These are phyloP conservation scores for Ophiostoma perfectum DNA, from an alignment of 2,329 filamentous ascomycete genomes.

Conservation along the genomic window DNA sequence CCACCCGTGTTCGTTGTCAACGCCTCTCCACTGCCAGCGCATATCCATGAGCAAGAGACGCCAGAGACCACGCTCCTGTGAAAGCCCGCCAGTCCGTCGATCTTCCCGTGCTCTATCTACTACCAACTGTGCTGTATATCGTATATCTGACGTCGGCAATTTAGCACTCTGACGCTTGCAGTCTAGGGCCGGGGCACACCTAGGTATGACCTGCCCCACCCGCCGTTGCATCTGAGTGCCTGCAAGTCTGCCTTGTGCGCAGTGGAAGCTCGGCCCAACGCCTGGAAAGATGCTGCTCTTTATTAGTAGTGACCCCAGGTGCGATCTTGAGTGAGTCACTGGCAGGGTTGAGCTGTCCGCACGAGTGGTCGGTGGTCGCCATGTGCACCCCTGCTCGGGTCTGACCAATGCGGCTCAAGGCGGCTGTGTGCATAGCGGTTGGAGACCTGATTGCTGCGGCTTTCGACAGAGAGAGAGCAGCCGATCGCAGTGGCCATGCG, in stretches of 20 bases:
- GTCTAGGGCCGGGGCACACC: background rate
- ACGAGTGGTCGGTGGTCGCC: too few species aligned
- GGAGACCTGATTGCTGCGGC: background rate
- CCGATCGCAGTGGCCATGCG: too few species aligned
- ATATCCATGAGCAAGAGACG: too few species aligned
- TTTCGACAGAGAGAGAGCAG: background rate
- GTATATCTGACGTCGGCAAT: background rate
- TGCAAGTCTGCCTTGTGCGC: background rate
- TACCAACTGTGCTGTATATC: background rate
- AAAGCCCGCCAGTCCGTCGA: too few species aligned
- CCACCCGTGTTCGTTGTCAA: too few species aligned
- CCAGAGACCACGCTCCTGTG: too few species aligned
- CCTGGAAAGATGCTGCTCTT: too few species aligned
- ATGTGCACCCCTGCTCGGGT: background rate
- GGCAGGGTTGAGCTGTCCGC: background rate
- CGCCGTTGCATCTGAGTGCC: background rate
- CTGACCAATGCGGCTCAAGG: constrained; percentile 1
- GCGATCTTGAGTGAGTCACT: background rate
- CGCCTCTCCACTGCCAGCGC: too few species aligned
- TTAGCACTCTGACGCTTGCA: too few species aligned
- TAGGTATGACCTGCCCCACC: background rate
- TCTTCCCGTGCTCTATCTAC: too few species aligned
- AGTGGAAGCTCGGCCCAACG: background rate
- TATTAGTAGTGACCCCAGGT: too few species aligned
- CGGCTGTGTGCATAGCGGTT: constrained; percentile 4